Percentiles rank a stretch among this genome's conserved stretches.
phyloP scores from a whole-genome alignment of 1,284 basidiomycete species.

The Macrocybe sp. region DNA sequence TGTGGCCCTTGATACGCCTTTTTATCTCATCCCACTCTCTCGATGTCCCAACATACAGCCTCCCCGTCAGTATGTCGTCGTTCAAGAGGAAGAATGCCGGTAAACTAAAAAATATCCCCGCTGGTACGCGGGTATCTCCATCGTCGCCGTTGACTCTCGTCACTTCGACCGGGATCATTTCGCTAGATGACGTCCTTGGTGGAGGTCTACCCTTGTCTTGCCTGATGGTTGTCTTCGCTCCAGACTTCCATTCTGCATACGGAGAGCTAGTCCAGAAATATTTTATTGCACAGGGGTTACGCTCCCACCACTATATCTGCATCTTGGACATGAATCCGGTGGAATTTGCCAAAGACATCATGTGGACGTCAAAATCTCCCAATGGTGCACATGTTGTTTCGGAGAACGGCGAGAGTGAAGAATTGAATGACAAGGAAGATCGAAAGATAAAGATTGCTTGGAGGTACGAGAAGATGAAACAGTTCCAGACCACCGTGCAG shows the following conservation, averaged over 20 bases:
- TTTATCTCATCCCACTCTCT: too few species aligned
- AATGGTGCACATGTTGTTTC: slow-evolving; percentile 11
- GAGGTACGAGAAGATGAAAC: slow-evolving; percentile 91
- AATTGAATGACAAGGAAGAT: slow-evolving; percentile 25
- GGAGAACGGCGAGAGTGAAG: slow-evolving; percentile 33
- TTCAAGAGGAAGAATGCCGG: slow-evolving; percentile 70
- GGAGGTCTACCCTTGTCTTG: slow-evolving; percentile 89
- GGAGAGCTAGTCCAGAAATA: slow-evolving; percentile 85
- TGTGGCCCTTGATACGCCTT: too few species aligned
- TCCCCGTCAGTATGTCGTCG: slow-evolving; percentile 57
- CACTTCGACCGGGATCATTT: slow-evolving; percentile 86
- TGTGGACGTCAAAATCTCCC: slow-evolving; percentile 61
- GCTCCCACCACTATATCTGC: slow-evolving; percentile 61
- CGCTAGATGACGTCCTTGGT: slow-evolving; percentile 94
- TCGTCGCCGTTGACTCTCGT: slow-evolving; percentile 57
- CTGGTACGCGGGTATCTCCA: slow-evolving; percentile 65
- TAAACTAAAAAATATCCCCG: slow-evolving; percentile 31
- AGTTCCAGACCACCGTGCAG: slow-evolving; percentile 81
- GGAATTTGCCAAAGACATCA: slow-evolving; percentile 62
- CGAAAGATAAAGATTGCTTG: slow-evolving; percentile 86
- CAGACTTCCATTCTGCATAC: slow-evolving; percentile 84
- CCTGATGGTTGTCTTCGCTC: slow-evolving; percentile 67
- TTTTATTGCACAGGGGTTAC: slow-evolving; percentile 83
- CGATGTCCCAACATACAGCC: not conserved
- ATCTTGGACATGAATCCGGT: slow-evolving; percentile 60